These are phyloP conservation scores for Jacaranda copaia DNA, from an alignment of 257 asterid genomes.

Conservation along the genomic window DNA sequence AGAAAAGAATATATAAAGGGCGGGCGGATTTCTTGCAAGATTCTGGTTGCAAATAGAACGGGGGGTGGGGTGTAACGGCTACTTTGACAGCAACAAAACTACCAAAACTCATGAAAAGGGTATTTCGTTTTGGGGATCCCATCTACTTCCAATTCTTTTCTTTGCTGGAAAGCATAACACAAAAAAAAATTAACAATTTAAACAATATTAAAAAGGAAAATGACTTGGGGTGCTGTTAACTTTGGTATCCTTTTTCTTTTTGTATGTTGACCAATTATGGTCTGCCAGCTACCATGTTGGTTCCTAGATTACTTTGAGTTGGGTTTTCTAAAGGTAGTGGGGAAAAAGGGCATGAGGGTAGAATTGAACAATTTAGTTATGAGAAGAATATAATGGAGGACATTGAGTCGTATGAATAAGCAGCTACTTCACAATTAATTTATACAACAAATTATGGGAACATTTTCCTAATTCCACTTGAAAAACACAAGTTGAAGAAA, in stretches of 20 bases:
- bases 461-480: slow-evolving; percentile 12
- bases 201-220: neutral
- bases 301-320: slow-evolving; percentile 12
- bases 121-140: slow-evolving; percentile 25
- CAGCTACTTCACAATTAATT: neutral
- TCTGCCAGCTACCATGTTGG: neutral
- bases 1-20: slow-evolving; percentile 30
- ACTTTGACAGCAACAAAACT: slow-evolving; percentile 52
- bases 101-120: slow-evolving; percentile 37
- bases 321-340: neutral
- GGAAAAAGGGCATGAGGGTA: neutral
- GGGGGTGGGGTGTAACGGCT: slow-evolving; percentile 70
- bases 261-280: neutral
- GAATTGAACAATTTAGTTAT: neutral
- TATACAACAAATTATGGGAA: neutral
- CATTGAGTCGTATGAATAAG: slow-evolving; percentile 13
- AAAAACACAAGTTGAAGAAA: neutral
- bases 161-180: slow-evolving; percentile 49
- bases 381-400: neutral
- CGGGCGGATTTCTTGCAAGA: slow-evolving; percentile 45
- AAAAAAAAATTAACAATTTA: neutral
- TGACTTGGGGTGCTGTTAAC: neutral
- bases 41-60: slow-evolving; percentile 17
- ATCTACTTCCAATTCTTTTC: slow-evolving; percentile 26
- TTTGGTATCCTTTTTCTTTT: neutral